Evolutionary conservation across 169 alveolate genomes (phyloP), one percentile per base, ranked within the genome.

Genomic region (Plasmodium falciparum): DNA sequence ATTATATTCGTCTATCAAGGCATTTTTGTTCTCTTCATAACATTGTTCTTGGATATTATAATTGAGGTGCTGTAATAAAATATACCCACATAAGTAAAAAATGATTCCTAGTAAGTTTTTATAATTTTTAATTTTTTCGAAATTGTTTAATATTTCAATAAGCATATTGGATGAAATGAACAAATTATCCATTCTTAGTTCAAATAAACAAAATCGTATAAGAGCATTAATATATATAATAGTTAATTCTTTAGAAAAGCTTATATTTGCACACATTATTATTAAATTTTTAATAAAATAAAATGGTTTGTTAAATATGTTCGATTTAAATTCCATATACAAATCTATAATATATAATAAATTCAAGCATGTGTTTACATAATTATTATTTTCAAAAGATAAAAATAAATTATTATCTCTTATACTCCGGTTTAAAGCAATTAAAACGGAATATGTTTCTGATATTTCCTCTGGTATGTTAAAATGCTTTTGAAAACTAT

Each of bases 221-320:
- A 70, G 70, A 17, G 88, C 17, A 20, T 88, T 65, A 22, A 88
- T 59, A 65, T 78, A 78, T 39, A 88, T 13, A 20, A 78, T 54
- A 8, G 72, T 62, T 2, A 88, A 22, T 4, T 78, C 17, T 9
- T 61, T 88, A 6, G 88, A 69, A 22, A 73, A 78, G 17, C 93
- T 76, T 12, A 88, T 74, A 52, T 73, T 61, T 73, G 86, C 83
- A 50, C 90, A 88, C 12, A 75, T 73, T 13, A 88, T 63, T 2
- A 88, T 78, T 61, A 88, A 56, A 49, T 63, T 67, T 80, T 80
- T 88, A 26, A 88, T 65, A 88, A 88, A 78, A 49, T 88, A 70
- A 22, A 88, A 66, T 11, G 88, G 73, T 56, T 20, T 73, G 59
- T 88, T 88, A 52, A 22, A 73, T 2, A 56, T 43, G 49, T 54